Base-by-base conservation (phyloP, 2,329 filamentous ascomycete genomes). In the Fusarium siculi region DNA sequence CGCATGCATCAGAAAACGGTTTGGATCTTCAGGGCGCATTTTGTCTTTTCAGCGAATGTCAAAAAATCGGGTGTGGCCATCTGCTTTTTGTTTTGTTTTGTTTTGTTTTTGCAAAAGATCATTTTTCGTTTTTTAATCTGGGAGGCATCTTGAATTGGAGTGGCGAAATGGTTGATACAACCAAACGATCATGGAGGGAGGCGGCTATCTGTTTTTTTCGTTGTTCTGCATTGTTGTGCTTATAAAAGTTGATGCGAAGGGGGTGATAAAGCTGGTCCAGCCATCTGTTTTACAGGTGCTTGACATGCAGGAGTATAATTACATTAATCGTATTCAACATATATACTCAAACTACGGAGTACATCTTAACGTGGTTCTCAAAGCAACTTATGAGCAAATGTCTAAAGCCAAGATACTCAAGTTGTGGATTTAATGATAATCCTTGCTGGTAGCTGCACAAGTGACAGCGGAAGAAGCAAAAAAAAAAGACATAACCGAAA, bases 381-480 rank as follows among this genome's bases (percentile, higher is more conserved):
- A 32, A 19, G 43, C 23, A 50, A 30, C 14, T 15, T 64, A 32
- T 32, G 21, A 49, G 39, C 7, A 55, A 30, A 65, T 21, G 19
- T 14, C n/a, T 18, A 28, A 21, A 46, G 53, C 30, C 40, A 47
- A 30, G 21, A 37, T 47, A 40, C 52, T 64, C 21, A 39, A 34
- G 34, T 11, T 36, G 15, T 49, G 65, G 25, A 37, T 43, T 46
- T 49, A 23, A 52, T 7, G 18, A 52, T 21, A 42, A 68, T 25
- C 39, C 46, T 40, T 57, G 30, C 37, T 53, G 55, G 40, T 73
- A 64, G 61, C 47, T 67, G 71, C 58, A 63, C 54, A 63, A 76
- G 60, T 73, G 71, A 67, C 66, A 73, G 75, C 71, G 68, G 63
- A 72, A 75, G 68, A 76, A 77, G 73, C 71, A 76, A 76, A 60